Evolutionary conservation across 768 basidiomycete species (phyloP).

Genomic region (Hebeloma cylindrosporum): DNA sequence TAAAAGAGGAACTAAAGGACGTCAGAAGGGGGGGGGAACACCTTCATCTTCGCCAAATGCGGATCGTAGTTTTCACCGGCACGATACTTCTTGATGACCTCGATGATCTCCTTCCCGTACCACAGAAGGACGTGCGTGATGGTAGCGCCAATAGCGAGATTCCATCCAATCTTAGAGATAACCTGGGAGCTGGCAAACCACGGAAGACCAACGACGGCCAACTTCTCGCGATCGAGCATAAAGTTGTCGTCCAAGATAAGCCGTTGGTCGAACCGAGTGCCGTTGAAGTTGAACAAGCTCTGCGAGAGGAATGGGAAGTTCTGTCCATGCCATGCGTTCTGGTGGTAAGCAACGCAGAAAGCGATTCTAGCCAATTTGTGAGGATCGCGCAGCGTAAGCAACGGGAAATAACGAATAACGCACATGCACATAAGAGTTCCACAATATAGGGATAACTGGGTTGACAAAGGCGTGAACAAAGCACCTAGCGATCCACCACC

Average conservation of each 20-base stretch:
- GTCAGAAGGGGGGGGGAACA: no score
- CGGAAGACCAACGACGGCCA: constrained; percentile 45
- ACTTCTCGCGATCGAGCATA: constrained; percentile 46
- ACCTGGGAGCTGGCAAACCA: constrained; percentile 49
- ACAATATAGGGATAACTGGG: constrained; percentile 50
- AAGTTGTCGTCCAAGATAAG: constrained; percentile 52
- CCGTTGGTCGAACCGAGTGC: constrained; percentile 51
- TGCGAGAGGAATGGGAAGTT: constrained; percentile 62
- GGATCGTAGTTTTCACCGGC: constrained; percentile 45
- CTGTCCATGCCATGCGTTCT: constrained; percentile 57
- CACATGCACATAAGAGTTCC: constrained; percentile 55
- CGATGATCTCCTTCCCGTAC: constrained; percentile 50
- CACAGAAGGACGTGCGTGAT: constrained; percentile 52
- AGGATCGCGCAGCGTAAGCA: background rate
- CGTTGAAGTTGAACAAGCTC: constrained; percentile 50
- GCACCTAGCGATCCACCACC: constrained; percentile 46
- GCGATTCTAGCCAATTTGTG: constrained; percentile 31
- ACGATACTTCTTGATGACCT: constrained; percentile 43
- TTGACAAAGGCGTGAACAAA: constrained; percentile 52
- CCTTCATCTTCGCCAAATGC: constrained; percentile 58
- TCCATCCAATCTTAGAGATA: constrained; percentile 38
- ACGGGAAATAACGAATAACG: constrained; percentile 21
- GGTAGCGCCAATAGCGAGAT: constrained; percentile 45
- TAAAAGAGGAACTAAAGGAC: no score
- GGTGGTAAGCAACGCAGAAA: constrained; percentile 44